A percentile compares a stretch with the other conserved stretches of the same genome.
These are phyloP conservation scores for Kwoniella pini DNA, from an alignment of 768 basidiomycete species.

Conservation along the genomic window DNA sequence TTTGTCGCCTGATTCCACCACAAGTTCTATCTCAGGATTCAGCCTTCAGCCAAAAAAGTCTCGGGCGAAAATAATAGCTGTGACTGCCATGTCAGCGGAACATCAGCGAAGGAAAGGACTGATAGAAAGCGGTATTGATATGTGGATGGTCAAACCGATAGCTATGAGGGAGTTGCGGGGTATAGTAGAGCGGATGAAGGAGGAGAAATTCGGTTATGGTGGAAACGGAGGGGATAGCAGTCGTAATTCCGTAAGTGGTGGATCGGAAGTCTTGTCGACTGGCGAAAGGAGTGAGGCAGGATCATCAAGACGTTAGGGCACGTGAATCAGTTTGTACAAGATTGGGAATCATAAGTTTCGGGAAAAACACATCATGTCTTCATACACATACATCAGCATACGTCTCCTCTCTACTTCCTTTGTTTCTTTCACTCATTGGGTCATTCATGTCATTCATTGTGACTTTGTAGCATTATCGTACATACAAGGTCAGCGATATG, in stretches of 20 bases:
- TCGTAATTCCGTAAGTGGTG: neutral
- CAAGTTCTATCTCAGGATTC: neutral
- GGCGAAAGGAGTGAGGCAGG: conserved; percentile 1
- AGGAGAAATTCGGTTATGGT: conserved; percentile 11
- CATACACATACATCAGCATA: too few relatives aligned
- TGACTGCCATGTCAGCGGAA: conserved; percentile 47
- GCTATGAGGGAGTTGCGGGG: conserved; percentile 22
- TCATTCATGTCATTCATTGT: too few relatives aligned
- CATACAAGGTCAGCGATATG: too few relatives aligned
- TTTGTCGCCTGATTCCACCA: conserved; percentile 1
- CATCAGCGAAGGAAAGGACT: conserved; percentile 34
- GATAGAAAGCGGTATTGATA: conserved; percentile 42
- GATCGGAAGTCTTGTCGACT: neutral
- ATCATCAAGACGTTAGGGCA: neutral
- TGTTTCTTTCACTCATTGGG: too few relatives aligned
- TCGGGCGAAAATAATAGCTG: conserved; percentile 43
- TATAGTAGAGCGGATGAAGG: conserved; percentile 20
- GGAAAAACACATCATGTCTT: too few relatives aligned
- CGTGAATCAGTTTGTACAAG: too few relatives aligned
- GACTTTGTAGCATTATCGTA: too few relatives aligned
- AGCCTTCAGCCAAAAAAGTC: neutral
- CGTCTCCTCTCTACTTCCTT: too few relatives aligned
- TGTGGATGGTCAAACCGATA: conserved; percentile 35
- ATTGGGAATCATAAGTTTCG: too few relatives aligned
- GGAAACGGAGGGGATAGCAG: neutral